These are phyloP conservation scores for Leccinum pseudoinsigne DNA, from an alignment of 1,284 basidiomycete genomes.

Conservation along the genomic window DNA sequence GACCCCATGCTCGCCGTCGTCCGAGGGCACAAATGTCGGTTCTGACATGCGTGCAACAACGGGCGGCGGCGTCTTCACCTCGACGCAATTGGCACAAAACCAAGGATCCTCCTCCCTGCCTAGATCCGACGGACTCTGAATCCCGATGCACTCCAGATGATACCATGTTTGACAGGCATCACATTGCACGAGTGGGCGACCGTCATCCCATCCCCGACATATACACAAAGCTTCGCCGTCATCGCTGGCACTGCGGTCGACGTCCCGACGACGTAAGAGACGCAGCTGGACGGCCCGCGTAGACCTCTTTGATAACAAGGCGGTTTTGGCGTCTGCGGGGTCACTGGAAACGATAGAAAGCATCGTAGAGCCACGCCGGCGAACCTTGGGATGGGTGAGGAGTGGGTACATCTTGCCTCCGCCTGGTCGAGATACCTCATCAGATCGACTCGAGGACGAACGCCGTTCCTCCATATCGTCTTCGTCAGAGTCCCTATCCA, in stretches of 20 bases:
- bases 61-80: constrained; percentile 42
- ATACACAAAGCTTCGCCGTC: constrained; percentile 58
- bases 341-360: constrained; percentile 57
- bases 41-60: constrained; percentile 40
- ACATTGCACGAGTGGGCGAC: constrained; percentile 72
- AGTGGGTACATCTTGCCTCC: constrained; percentile 65
- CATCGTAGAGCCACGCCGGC: constrained; percentile 11
- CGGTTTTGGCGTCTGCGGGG: constrained; percentile 70
- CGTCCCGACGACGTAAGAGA: constrained; percentile 38
- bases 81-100: constrained; percentile 61
- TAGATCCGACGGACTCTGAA: constrained; percentile 57
- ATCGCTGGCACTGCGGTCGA: constrained; percentile 31
- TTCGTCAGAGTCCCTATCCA: constrained; percentile 38
- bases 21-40: constrained; percentile 64
- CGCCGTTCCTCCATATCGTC: constrained; percentile 31
- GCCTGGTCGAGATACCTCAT: constrained; percentile 39
- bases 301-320: constrained; percentile 65
- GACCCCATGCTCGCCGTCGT: constrained; percentile 37
- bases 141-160: constrained; percentile 73
- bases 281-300: constrained; percentile 59
- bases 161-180: constrained; percentile 76
- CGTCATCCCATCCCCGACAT: constrained; percentile 66
- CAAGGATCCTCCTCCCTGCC: constrained; percentile 74
- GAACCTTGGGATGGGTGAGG: constrained; percentile 39
- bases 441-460: constrained; percentile 15